Evolutionary conservation across 108 stramenopile genomes (phyloP), one percentile per base, ranked within the genome.

Genomic region (Fistulifera pelliculosa): DNA sequence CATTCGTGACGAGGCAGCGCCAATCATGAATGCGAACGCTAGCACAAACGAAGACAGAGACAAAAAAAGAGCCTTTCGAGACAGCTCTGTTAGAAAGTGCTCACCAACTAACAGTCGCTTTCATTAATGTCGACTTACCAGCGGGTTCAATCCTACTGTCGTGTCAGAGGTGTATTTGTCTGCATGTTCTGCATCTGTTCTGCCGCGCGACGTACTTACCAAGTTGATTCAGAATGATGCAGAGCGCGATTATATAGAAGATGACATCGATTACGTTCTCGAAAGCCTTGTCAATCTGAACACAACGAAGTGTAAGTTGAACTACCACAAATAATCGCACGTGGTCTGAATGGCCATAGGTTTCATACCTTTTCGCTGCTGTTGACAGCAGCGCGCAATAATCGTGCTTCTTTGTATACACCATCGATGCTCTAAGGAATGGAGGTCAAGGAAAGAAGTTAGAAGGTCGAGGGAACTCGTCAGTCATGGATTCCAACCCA

Each of bases 221-320:
- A 16, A 73, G 40, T 0, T 69, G 60, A 17, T 66, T 49, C 43
- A 84, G 50, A 14, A 66, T 59, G 35, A 80, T 49, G 25, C 64
- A 54, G 10, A 47, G 41, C 23, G 68, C 43, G 39, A 79, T 64
- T 38, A 71, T 54, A 42, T 79, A 79, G 44, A 72, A 75, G 27
- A 76, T 65, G 18, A 65, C 50, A 54, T 83, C 83, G 49, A 83
- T 42, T 31, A 84, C 71, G 38, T 49, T 67, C 61, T 85, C 87
- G 50, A 85, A 76, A 0, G 77, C 74, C 35, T 69, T 31, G 66
- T 75, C 74, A 38, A 75, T 69, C 19, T 66, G 56, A 13, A 45
- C 43, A 39, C 27, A n/a, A n/a, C n/a, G 65, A 39, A 17, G 50
- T 62, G 39, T 21, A 2, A 22, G 19, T 47, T 5, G 10, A 3